Evolutionary conservation across 352 stramenopile genomes (phyloP), one percentile per base, ranked within the genome.

Genomic region (Pilasporangium apinafurcum): DNA sequence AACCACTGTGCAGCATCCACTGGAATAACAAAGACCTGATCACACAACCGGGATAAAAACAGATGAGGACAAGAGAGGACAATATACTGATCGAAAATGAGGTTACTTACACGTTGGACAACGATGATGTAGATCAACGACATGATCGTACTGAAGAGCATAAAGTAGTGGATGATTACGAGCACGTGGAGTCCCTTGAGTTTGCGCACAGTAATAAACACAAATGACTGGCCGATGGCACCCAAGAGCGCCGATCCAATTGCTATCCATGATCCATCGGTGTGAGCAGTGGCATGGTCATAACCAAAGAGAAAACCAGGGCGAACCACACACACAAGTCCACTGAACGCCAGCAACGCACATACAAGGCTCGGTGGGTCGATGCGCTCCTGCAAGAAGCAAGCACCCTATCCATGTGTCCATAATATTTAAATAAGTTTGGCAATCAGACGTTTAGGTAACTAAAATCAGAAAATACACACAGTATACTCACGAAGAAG

Each of bases 111-210:
- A 52, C 51, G 55, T 40, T 85, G 48, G n/a, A 86, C 56, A 16
- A 86, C 8, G 1, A 51, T 42, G 34, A 91, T 73, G 53, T 77
- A 84, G 2, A 74, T 9, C 14, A 69, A 35, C 44, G 80, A 82
- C 18, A 53, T 40, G 13, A 67, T 21, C 18, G 66, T 53, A 37
- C 62, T 84, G 26, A 77, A 79, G 1, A 87, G 53, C 71, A 92
- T 75, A 24, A 89, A 89, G 57, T 92, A 89, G 62, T 92, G 69
- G 18, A 88, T 55, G 21, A 92, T 68, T 21, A 88, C 72, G 37
- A 69, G 62, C 14, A 79, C 61, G 31, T 79, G 44, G 29, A 89
- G 60, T 1, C 54, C 43, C 35, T 73, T 74, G 8, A 89, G 56
- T 51, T 83, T 71, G 9, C 80, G 76, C 37, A 92, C 73, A 0